phyloP scores from a whole-genome alignment of 2,329 filamentous ascomycete genomes.

The Talaromyces amestolkiae region DNA sequence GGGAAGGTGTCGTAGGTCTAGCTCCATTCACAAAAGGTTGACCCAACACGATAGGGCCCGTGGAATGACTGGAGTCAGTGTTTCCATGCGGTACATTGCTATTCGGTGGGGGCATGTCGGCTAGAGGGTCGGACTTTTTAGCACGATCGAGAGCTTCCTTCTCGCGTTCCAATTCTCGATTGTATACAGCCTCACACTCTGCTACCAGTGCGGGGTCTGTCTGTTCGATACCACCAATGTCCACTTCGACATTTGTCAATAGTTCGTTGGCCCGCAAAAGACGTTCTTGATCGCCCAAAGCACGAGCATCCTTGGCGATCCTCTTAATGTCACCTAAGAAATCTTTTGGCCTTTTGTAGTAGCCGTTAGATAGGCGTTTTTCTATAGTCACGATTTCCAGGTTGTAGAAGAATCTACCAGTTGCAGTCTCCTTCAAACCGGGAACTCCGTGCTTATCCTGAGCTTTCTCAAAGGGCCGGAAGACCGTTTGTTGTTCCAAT shows the following conservation, averaged over 20 bases:
- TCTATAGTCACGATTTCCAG: conserved; percentile 90
- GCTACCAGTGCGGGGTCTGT: conserved; percentile 60
- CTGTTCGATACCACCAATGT: conserved; percentile 73
- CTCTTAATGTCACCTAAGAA: conserved; percentile 85
- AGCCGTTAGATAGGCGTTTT: conserved; percentile 93
- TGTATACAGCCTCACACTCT: conserved; percentile 80
- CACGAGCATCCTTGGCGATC: conserved; percentile 79
- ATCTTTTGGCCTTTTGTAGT: conserved; percentile 85
- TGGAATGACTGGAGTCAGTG: conserved; percentile 50
- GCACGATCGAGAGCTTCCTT: conserved; percentile 60
- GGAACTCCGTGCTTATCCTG: conserved; percentile 75
- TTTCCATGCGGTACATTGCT: conserved; percentile 53
- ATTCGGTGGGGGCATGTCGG: conserved; percentile 46
- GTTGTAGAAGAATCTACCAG: conserved; percentile 90
- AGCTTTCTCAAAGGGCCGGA: conserved; percentile 74
- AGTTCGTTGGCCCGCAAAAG: conserved; percentile 88
- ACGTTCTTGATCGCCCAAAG: conserved; percentile 76
- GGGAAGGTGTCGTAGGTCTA: conserved; percentile 56
- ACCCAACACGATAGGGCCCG: conserved; percentile 60
- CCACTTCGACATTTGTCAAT: conserved; percentile 88
- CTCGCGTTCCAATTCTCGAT: conserved; percentile 68
- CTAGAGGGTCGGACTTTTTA: conserved; percentile 38
- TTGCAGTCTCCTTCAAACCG: conserved; percentile 71
- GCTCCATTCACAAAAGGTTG: conserved; percentile 59
- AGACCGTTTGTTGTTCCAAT: conserved; percentile 56